Percentiles rank a stretch among this genome's conserved stretches.
These are phyloP conservation scores for Batkoa obscura DNA, from an alignment of 371 early-diverging fungal species.

Conservation along the genomic window DNA sequence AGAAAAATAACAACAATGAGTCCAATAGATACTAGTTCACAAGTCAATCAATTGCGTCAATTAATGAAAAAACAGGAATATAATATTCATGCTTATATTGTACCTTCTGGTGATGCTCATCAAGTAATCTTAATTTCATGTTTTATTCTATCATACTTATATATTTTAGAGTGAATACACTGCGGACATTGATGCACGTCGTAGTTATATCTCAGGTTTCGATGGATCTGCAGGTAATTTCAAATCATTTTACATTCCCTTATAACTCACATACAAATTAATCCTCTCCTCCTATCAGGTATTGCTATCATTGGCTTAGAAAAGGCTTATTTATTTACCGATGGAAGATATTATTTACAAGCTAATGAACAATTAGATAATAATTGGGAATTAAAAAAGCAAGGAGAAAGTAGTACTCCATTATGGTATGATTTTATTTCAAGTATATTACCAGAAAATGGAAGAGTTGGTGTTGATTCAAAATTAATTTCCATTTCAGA, in stretches of 20 bases:
- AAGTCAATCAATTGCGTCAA: conserved; percentile 41
- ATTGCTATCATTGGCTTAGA: conserved; percentile 52
- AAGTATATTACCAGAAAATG: conserved; percentile 9
- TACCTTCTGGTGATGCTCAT: conserved; percentile 93
- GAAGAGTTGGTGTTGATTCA: conserved; percentile 11
- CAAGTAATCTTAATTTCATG: conserved; percentile 31
- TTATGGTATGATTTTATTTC: conserved; percentile 73
- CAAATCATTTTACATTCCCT: conserved; percentile 6
- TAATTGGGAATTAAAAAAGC: conserved; percentile 87
- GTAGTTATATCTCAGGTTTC: conserved; percentile 93
- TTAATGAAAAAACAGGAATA: conserved; percentile 39
- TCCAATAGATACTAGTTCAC: conserved; percentile 27
- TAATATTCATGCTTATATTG: conserved; percentile 59
- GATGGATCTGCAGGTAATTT: conserved; percentile 86
- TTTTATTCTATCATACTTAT: not conserved
- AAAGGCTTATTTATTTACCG: conserved; percentile 80
- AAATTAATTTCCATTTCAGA: conserved; percentile 18
- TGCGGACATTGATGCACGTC: conserved; percentile 76
- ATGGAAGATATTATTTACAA: conserved; percentile 96
- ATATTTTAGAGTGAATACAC: conserved; percentile 87
- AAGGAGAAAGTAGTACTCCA: conserved; percentile 69
- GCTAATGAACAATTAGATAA: conserved; percentile 79
- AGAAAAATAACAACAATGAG: no score
- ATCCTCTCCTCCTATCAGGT: conserved; percentile 25
- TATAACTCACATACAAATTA: no score